Evolutionary conservation across 2,329 filamentous ascomycete species (phyloP), one percentile per base, ranked within the genome.

Genomic region (Dactylella cylindrospora): DNA sequence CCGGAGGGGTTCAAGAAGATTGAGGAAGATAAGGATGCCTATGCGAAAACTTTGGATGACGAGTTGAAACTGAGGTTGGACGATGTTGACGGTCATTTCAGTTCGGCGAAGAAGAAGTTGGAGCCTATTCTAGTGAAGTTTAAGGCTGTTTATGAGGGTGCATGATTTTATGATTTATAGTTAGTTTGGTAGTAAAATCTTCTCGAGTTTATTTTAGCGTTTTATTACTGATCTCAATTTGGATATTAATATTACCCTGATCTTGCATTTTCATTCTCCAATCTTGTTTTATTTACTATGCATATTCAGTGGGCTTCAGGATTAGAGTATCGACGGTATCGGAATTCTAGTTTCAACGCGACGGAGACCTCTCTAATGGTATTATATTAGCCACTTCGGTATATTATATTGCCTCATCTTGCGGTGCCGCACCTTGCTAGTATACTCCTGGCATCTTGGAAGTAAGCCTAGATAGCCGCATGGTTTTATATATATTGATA

Each of bases 21-120:
- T 38, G 57, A 54, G 31, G 49, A 43, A 5, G 49, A 62, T 9
- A 62, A 62, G 32, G 57, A 62, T 23, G 17, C 31, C 5, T 39
- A 57, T 23, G 51, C 47, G 39, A 46, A 57, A 35, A 57, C 44
- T 3, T 17, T 64, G 7, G 59, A 64, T 32, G 59, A 64, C 8
- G 59, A 64, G 23, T 31, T 64, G 45, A 64, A 52, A 32, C 49
- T 54, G 31, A 44, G 59, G 29, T 35, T 64, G 8, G 59, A 64
- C 39, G 51, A 64, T 47, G 52, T 64, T 25, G 57, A 64, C 38
- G 59, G 59, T 3, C 52, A 64, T 44, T 64, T 57, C 36, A 49
- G 25, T 20, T 45, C 52, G 35, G 59, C 52, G 39, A 64, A 57
- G 36, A 19, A 29, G n/a, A 64, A 64, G 23, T 19, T 64, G 23